Base-by-base conservation (phyloP, 495 filamentous ascomycete species). In the Pyronema domesticum region DNA sequence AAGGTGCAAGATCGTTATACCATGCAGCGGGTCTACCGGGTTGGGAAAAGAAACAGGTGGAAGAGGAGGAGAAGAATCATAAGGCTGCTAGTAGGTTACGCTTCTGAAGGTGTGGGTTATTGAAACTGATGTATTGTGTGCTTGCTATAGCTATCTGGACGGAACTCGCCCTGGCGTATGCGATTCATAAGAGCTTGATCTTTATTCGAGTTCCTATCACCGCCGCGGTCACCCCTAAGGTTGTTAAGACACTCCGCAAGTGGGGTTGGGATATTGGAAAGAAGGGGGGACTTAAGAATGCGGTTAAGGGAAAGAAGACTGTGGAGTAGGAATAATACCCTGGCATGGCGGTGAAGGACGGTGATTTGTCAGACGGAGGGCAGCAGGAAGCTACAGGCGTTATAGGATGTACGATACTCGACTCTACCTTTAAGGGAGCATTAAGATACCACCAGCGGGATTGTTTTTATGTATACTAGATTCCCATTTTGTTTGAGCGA, bases 111-210 rank as follows among this genome's bases (percentile, higher is more conserved):
- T 18, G 58, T 13, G 36, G 55, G 51, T 11, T 30, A 19, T 39
- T 30, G 48, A 50, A 33, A 53, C 43, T 50, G 50, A 59, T 58
- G 40, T 45, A 34, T 49, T 34, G 46, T 56, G 48, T 52, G 23
- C 5, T 9, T 37, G 37, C 45, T 34, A 55, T 54, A 85, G 82
- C 79, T 59, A 71, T 86, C 43, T 83, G 80, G 80, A 99, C 91
- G 3, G 88, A 95, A 61, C 71, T 96, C 23, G 91, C 83, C 11
- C 76, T 99, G 11, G 93, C 91, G 6, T 99, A 99, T 61, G 91
- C 89, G 0, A 82, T 99, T 50, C 91, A 99, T 73, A 99, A 99
- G 69, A 91, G 83, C 57, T 89, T 98, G 68, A 95, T 99, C 51
- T 95, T 99, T 68, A 69, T 96, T 52, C 77, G 91, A 7, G 83